These are phyloP conservation scores for Arxiozyma heterogenica DNA, from an alignment of 1,139 yeast species.

Conservation along the genomic window DNA sequence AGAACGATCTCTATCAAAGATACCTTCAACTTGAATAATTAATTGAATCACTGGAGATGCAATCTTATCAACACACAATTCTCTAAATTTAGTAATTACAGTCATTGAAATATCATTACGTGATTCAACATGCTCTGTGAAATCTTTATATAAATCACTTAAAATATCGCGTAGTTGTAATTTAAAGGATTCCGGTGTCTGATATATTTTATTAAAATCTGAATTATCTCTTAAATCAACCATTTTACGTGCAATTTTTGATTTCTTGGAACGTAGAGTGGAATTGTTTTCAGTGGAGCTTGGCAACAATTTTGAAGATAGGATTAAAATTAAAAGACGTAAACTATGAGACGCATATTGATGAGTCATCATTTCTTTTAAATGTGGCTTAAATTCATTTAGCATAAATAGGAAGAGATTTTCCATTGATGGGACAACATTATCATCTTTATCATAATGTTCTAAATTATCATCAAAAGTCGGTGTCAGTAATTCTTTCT, in stretches of 20 bases:
- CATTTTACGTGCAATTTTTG: constrained; percentile 88
- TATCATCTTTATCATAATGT: constrained; percentile 28
- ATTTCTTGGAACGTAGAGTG: constrained; percentile 72
- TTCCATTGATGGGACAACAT: constrained; percentile 48
- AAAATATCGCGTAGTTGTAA: constrained; percentile 45
- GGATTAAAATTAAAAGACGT: constrained; percentile 58
- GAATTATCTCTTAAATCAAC: constrained; percentile 74
- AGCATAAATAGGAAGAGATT: constrained; percentile 53
- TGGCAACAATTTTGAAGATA: constrained; percentile 76
- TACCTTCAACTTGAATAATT: constrained; percentile 72
- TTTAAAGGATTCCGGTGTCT: constrained; percentile 66
- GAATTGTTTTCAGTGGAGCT: constrained; percentile 65
- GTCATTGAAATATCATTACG: constrained; percentile 27
- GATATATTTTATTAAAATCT: constrained; percentile 57
- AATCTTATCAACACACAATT: constrained; percentile 64
- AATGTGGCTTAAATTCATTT: constrained; percentile 54
- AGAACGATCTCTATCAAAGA: constrained; percentile 59
- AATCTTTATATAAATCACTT: constrained; percentile 32
- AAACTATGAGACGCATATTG: constrained; percentile 85
- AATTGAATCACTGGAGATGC: constrained; percentile 87
- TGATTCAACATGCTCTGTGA: constrained; percentile 31
- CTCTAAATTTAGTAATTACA: constrained; percentile 45
- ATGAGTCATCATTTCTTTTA: constrained; percentile 54
- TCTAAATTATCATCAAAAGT: constrained; percentile 28
- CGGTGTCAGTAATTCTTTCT: constrained; percentile 49